Percentiles rank a stretch among this genome's conserved stretches.
Conservation (phyloP, 2,329 filamentous ascomycete species). For the Herpotrichia juniperi region DNA sequence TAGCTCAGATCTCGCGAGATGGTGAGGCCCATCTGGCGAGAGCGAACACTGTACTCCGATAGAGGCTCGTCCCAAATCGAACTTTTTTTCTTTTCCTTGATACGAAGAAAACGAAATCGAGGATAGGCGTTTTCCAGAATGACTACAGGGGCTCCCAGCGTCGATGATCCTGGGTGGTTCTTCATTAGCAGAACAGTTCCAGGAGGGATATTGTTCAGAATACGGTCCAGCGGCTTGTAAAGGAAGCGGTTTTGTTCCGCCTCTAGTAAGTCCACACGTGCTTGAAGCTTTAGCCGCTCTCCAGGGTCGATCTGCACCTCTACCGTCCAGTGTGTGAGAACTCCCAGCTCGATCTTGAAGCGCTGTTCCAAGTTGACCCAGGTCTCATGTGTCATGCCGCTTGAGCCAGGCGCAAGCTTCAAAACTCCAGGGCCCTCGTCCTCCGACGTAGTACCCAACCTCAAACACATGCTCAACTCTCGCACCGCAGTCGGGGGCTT, state of each 20-base stretch:
- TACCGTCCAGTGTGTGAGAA: slow-evolving; percentile 13
- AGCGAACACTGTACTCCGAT: neutral
- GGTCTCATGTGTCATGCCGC: slow-evolving; percentile 15
- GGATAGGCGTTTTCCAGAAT: slow-evolving; percentile 18
- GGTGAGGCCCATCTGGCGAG: neutral
- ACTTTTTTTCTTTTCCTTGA: slow-evolving; percentile 8
- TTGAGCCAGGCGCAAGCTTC: slow-evolving; percentile 12
- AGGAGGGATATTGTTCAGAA: slow-evolving; percentile 10
- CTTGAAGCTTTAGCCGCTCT: slow-evolving; percentile 17
- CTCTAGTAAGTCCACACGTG: slow-evolving; percentile 19
- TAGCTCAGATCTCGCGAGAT: slow-evolving; percentile 7
- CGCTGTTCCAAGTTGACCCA: slow-evolving; percentile 26
- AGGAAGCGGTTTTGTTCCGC: slow-evolving; percentile 27
- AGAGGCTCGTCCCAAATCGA: neutral
- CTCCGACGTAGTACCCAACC: slow-evolving; percentile 7
- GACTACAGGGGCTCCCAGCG: slow-evolving; percentile 21
- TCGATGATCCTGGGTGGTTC: slow-evolving; percentile 14
- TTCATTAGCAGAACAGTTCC: slow-evolving; percentile 25
- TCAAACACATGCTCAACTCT: slow-evolving; percentile 20
- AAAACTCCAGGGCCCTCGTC: slow-evolving; percentile 12
- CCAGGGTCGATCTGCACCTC: slow-evolving; percentile 11
- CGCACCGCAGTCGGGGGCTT: slow-evolving; percentile 16
- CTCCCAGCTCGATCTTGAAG: slow-evolving; percentile 20
- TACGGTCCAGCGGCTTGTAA: slow-evolving; percentile 23
- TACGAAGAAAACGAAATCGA: slow-evolving; percentile 16